phyloP scores from a whole-genome alignment of 768 basidiomycete genomes.

The Cytidiella melzeri region DNA sequence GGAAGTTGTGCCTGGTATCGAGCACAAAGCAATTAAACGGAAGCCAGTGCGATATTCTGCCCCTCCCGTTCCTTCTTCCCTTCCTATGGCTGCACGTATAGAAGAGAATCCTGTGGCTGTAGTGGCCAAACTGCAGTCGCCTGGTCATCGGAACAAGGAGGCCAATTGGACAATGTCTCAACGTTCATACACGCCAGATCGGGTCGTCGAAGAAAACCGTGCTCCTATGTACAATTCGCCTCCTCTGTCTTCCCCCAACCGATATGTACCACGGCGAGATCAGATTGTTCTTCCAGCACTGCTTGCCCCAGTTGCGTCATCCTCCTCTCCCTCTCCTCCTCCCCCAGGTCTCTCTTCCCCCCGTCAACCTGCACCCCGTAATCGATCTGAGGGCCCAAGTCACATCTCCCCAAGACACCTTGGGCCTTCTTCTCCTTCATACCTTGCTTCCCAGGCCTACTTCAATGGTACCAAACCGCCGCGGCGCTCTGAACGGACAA shows the following conservation, averaged over 20 bases:
- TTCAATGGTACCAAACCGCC: not conserved
- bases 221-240: not conserved
- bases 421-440: not conserved
- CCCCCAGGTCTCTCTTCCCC: not conserved
- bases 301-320: constrained; percentile 10
- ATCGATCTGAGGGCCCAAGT: not conserved
- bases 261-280: constrained; percentile 6
- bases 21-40: constrained; percentile 1
- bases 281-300: constrained; percentile 21
- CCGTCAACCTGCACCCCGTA: no score
- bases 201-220: not conserved
- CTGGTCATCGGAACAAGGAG: not conserved
- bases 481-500: not conserved
- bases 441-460: not conserved
- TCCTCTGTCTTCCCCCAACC: not conserved
- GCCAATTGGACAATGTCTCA: not conserved
- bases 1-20: constrained; percentile 1
- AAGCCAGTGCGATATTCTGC: constrained; percentile 2
- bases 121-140: not conserved
- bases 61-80: not conserved
- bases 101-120: not conserved
- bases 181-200: not conserved
- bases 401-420: not conserved
- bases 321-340: not conserved
- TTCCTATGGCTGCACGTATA: not conserved